Base-by-base conservation (phyloP, 805 yeast species). In the Pichia pseudocactophila region DNA sequence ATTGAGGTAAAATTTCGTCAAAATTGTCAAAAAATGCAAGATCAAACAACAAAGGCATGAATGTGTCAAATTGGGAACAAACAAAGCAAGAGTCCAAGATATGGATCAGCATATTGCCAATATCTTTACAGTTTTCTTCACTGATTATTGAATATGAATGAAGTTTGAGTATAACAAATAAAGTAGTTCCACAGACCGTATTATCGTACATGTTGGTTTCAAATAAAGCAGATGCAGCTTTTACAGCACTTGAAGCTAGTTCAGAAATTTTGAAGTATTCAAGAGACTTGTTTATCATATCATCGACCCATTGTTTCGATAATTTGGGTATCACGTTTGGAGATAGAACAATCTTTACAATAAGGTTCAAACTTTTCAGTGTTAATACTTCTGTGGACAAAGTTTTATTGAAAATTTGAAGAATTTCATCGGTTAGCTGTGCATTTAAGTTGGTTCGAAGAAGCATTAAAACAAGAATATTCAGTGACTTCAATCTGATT, bases 351-450 rank as follows among this genome's bases (percentile, higher is more conserved):
- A 60, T 39, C n/a, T 41, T 40, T 16, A 43, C 42, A 22, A 61
- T 46, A 30, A 57, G 52, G 7, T 33, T 25, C 30, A 61, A 45
- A 41, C 51, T 53, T 20, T 42, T 51, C 10, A 42, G 32, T 17
- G 57, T 57, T 15, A 61, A 44, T 25, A 60, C 57, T 41, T 61
- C 64, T 22, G 55, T 53, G 12, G 52, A 45, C n/a, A 59, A 51
- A 2, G 54, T 52, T 18, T 51, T 49, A 12, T 44, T 37, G 25
- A 61, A 56, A 12, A 56, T 51, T 5, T 40, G 15, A 15, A 58
- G 34, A 11, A 51, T 43, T 7, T 30, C 32, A 2, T 22, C 15
- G 3, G 46, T 30, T 12, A 30, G 40, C 9, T 19, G n/a, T 7
- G 34, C 17, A 1, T 37, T 30, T n/a, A 50, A 25, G 8, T 42